These are phyloP conservation scores for Lagenidium sp. DNA, from an alignment of 352 stramenopile species.

Conservation along the genomic window DNA sequence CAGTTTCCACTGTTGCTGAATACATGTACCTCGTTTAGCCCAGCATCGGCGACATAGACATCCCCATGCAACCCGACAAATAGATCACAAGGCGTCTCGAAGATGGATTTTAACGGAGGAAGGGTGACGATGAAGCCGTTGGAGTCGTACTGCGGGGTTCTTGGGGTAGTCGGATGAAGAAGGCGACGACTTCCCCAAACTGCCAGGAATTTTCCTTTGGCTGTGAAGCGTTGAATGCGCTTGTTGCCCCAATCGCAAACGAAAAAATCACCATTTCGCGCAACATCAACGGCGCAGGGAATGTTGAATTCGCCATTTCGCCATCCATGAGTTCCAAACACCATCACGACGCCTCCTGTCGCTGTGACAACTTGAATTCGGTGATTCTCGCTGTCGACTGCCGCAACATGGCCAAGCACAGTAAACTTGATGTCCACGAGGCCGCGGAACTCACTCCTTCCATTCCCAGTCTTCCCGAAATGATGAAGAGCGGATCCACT, in stretches of 20 bases:
- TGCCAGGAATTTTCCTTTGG: constrained; percentile 24
- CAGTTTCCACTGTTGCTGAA: constrained; percentile 34
- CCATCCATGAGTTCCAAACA: constrained; percentile 27
- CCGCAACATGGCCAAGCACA: constrained; percentile 30
- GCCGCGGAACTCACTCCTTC: constrained; percentile 34
- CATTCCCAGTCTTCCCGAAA: constrained; percentile 32
- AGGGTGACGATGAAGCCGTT: constrained; percentile 5
- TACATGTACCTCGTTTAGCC: constrained; percentile 18
- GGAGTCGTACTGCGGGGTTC: constrained; percentile 6
- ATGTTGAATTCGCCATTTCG: constrained; percentile 19
- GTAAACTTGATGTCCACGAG: constrained; percentile 47
- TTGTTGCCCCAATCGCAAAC: constrained; percentile 55
- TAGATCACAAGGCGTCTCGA: constrained; percentile 19
- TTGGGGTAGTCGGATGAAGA: not conserved
- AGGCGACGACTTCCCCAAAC: constrained; percentile 31
- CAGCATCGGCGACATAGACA: constrained; percentile 33
- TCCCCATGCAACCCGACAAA: constrained; percentile 20
- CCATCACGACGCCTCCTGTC: constrained; percentile 25
- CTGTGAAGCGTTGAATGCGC: constrained; percentile 42
- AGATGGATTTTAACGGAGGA: constrained; percentile 14
- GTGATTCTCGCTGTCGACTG: constrained; percentile 48
- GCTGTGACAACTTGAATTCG: constrained; percentile 42
- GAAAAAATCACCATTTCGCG: constrained; percentile 36
- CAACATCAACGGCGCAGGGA: constrained; percentile 28
- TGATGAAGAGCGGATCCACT: constrained; percentile 29